Evolutionary conservation across 352 stramenopile species (phyloP).

Genomic region (Pythium myriotylum): DNA sequence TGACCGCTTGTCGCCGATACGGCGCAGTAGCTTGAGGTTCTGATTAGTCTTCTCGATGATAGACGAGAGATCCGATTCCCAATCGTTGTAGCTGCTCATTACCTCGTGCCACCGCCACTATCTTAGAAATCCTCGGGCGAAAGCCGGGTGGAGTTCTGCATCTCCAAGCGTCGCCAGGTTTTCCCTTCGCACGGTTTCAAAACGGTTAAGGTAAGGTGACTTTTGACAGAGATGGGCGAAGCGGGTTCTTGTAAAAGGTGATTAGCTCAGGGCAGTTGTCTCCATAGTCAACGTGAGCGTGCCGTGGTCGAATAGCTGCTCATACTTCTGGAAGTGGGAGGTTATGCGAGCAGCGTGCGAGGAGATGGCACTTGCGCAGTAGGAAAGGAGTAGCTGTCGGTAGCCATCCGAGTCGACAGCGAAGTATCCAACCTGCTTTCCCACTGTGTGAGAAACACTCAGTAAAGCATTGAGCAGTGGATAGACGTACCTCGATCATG

Average conservation of each 20-base stretch:
- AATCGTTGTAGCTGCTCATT: constrained; percentile 74
- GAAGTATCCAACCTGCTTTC: constrained; percentile 75
- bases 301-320: constrained; percentile 14
- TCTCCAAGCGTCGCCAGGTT: constrained; percentile 1
- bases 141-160: background rate
- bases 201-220: constrained; percentile 9
- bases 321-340: constrained; percentile 57
- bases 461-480: too few species aligned
- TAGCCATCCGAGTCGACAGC: constrained; percentile 16
- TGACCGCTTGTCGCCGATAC: constrained; percentile 74
- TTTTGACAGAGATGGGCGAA: background rate
- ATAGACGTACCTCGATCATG: constrained; percentile 65
- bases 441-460: too few species aligned
- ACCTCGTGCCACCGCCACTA: background rate
- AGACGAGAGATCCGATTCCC: constrained; percentile 82
- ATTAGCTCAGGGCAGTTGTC: constrained; percentile 5
- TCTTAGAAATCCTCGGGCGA: too few species aligned
- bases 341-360: constrained; percentile 19
- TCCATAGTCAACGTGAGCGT: constrained; percentile 17
- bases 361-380: constrained; percentile 42
- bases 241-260: constrained; percentile 21
- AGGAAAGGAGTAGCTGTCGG: constrained; percentile 51
- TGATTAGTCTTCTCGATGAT: constrained; percentile 91
- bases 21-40: constrained; percentile 82
- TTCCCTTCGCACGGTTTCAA: constrained; percentile 15